Evolutionary conservation across 176 grass and related monocot species (phyloP).

Genomic region (Triticum turgidum): DNA sequence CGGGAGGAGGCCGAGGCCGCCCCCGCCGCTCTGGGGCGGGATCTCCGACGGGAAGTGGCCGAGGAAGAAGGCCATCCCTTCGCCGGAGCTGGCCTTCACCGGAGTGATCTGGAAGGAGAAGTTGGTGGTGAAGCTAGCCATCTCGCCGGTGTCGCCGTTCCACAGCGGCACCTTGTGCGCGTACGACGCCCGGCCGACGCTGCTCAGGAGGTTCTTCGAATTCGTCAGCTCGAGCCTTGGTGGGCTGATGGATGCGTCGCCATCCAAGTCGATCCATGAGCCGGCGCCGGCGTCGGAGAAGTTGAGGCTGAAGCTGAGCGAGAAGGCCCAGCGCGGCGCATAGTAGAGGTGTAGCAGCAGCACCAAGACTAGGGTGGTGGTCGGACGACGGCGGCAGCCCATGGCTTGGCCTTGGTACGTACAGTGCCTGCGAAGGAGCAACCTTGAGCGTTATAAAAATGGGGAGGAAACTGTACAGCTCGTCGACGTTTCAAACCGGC

Average conservation of each 20-base stretch:
- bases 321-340: neutral
- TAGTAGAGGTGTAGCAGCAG: neutral
- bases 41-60: slow-evolving; percentile 6
- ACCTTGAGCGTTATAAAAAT: neutral
- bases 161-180: slow-evolving; percentile 13
- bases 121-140: slow-evolving; percentile 10
- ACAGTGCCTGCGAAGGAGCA: neutral
- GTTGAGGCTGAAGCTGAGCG: neutral
- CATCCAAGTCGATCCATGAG: neutral
- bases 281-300: neutral
- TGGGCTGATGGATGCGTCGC: neutral
- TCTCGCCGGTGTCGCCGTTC: slow-evolving; percentile 8
- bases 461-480: neutral
- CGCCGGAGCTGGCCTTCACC: neutral
- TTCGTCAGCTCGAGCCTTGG: neutral
- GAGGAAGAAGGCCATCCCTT: slow-evolving; percentile 66
- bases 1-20: slow-evolving; percentile 31
- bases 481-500: neutral
- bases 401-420: neutral
- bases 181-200: slow-evolving; percentile 26
- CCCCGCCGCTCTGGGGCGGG: neutral
- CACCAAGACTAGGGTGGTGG: neutral
- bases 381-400: neutral
- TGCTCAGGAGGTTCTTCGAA: neutral
- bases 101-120: slow-evolving; percentile 35